Evolutionary conservation across 768 basidiomycete genomes (phyloP), one percentile per base, ranked within the genome.

Genomic region (Lactarius quietus): DNA sequence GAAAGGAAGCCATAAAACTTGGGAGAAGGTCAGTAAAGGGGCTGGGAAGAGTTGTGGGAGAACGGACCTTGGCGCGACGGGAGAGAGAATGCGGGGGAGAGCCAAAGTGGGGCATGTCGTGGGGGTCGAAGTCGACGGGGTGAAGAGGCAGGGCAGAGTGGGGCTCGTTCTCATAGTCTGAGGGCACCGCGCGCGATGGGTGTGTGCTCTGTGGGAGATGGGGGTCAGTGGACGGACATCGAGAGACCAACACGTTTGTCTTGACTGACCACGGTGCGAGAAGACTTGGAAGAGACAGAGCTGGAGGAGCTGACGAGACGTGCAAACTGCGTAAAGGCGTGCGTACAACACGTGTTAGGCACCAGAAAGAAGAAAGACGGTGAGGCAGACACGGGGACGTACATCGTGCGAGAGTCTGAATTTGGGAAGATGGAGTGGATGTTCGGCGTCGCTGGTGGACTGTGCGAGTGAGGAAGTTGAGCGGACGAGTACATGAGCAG

Each of bases 1-100:
- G 70, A 74, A 59, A 80, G 77, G 75, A 90, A 88, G 31, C 79
- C 82, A 70, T 83, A 86, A 71, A 90, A 75, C 88, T 90, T 26
- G 8, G 18, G 55, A 33, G 18, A 26, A 6, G 62, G n/a, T 20
- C 33, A 36, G 36, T 36, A 20, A n/a, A n/a, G n/a, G n/a, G 6
- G 35, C 53, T 28, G 38, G 18, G 45, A n/a, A n/a, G 14, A 7
- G 41, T 4, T 36, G 55, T 26, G 33, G 18, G 29, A 43, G n/a
- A 14, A 31, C 68, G 56, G 51, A 69, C 69, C 35, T 68, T 69
- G 57, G 67, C 57, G 55, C 59, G 68, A 53, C 68, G 55, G 51
- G 59, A 45, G 52, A 39, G 51, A 29, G 60, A 33, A 29, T 65
- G 60, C 12, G 62, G 36, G 18, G 57, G 45, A 3, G 59, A 31